These are phyloP conservation scores for Caryopteris hybrid DNA, from an alignment of 305 asterid species.

Conservation along the genomic window DNA sequence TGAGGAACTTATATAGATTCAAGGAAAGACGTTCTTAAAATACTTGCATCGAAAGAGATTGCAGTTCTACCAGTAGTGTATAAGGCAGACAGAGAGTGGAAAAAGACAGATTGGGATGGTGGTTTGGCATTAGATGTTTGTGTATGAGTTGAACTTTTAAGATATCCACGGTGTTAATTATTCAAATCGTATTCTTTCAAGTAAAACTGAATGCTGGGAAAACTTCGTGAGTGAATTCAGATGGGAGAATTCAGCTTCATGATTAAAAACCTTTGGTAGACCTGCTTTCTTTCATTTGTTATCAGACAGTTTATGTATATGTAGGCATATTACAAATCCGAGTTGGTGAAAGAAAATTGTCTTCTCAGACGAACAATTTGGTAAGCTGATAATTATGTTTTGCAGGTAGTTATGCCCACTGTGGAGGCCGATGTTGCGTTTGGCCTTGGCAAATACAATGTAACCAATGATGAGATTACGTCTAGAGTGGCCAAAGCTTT, in stretches of 20 bases:
- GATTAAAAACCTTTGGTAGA: not conserved
- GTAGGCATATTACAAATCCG: not conserved
- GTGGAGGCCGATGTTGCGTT: slow-evolving; percentile 98
- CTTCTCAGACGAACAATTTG: not conserved
- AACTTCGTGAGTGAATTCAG: no score
- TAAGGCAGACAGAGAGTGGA: not conserved
- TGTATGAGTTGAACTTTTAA: not conserved
- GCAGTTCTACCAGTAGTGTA: not conserved
- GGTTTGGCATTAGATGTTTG: not conserved
- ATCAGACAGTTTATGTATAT: not conserved
- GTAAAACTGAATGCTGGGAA: not conserved
- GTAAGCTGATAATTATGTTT: not conserved
- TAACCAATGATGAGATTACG: slow-evolving; percentile 47
- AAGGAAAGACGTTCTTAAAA: not conserved
- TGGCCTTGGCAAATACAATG: slow-evolving; percentile 72
- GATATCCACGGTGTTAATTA: not conserved
- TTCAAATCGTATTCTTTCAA: not conserved
- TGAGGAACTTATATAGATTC: not conserved
- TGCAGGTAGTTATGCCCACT: slow-evolving; percentile 99
- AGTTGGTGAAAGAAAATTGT: not conserved
- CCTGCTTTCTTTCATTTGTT: not conserved
- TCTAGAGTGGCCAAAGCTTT: slow-evolving; percentile 75
- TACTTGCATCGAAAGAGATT: not conserved
- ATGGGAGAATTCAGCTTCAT: no score
- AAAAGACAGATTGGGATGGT: not conserved